Base-by-base conservation (phyloP, 805 yeast species). In the Ogataea methylovora region DNA sequence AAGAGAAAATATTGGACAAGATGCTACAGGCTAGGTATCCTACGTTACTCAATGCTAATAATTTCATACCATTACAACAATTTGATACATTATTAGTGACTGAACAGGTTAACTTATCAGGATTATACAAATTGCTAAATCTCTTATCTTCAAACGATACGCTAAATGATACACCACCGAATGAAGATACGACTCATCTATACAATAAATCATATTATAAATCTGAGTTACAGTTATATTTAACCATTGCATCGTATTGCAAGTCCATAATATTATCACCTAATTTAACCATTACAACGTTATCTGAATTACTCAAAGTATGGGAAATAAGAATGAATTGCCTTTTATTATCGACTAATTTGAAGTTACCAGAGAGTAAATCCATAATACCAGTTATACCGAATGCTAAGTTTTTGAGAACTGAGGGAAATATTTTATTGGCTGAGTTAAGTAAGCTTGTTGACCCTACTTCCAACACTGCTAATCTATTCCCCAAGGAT, bases 271-370 rank as follows among this genome's bases (percentile, higher is more conserved):
- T 55, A 8, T 33, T 54, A 18, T 43, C 52, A 19, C 54, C 57
- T 3, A 39, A 39, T 19, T 30, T 48, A 14, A 29, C 44, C 1
- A 23, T 36, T 10, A 30, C 49, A 2, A 31, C 41, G 2, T 23
- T 51, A 12, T 29, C 30, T 3, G 73, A 65, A 34, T 59, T 66
- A 27, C 69, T 62, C 46, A 60, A 66, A 45, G 61, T 69, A 34
- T 70, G 70, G 52, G 75, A 56, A 31, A 37, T 52, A 7, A 27
- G 63, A 15, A 28, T 57, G 10, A 40, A 47, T 24, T 15, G 15
- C n/a, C 13, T 29, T 4, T 33, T 43, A 15, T 33, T 54, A 14
- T 21, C 10, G 8, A 39, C 42, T 8, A 40, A 33, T 22, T 21
- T 36, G 22, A 39, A 31, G 25, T 33, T 32, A 13, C 35, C 43